phyloP scores from a whole-genome alignment of 345 rosid genomes.

The Ceriops zippeliana region DNA sequence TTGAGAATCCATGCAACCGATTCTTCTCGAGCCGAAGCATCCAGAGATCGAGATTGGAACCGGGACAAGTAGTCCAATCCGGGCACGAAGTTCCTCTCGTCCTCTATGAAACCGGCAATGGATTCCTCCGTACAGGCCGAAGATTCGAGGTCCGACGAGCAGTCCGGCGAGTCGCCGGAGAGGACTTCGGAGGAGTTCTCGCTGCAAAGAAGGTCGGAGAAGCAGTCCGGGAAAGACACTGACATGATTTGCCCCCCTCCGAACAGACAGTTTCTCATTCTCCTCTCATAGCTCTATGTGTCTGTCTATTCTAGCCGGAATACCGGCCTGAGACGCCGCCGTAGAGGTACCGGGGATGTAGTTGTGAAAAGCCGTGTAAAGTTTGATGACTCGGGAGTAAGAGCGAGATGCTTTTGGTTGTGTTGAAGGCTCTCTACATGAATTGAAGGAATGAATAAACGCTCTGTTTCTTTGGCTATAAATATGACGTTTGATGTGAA shows the following conservation, averaged over 20 bases:
- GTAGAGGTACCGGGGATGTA: neutral
- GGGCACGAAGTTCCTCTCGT: constrained; percentile 77
- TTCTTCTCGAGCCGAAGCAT: constrained; percentile 79
- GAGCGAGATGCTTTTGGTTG: neutral
- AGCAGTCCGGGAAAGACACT: constrained; percentile 48
- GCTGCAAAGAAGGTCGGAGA: constrained; percentile 68
- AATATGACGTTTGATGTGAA: too few relatives aligned
- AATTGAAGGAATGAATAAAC: too few relatives aligned
- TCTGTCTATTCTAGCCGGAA: constrained; percentile 8
- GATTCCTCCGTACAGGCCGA: constrained; percentile 50
- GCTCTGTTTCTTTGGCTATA: too few relatives aligned
- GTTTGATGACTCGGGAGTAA: neutral
- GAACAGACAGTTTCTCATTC: constrained; percentile 31
- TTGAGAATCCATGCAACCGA: constrained; percentile 96
- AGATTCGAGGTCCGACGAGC: constrained; percentile 53
- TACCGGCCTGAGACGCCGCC: constrained; percentile 3
- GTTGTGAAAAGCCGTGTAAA: neutral
- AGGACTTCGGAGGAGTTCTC: constrained; percentile 66
- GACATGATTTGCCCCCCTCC: constrained; percentile 37
- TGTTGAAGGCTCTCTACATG: too few relatives aligned
- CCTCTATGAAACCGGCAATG: constrained; percentile 63
- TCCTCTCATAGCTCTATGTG: constrained; percentile 24
- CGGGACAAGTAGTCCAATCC: constrained; percentile 78
- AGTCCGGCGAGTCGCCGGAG: constrained; percentile 60
- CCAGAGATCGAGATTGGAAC: constrained; percentile 65